Conservation (phyloP, 768 basidiomycete genomes). For the Kwoniella sp. region DNA sequence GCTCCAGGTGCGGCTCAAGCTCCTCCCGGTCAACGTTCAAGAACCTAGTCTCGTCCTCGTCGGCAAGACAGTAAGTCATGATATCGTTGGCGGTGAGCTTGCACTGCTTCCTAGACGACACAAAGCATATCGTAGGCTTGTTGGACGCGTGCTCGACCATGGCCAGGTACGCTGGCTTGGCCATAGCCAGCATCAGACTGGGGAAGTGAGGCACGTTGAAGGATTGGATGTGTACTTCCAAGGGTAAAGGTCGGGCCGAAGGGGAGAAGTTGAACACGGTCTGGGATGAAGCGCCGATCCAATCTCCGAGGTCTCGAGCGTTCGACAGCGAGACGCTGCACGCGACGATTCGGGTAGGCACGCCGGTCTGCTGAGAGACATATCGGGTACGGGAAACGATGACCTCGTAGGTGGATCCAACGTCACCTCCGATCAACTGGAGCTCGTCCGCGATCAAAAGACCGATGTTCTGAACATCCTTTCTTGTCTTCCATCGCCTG, state of each 20-base stretch:
- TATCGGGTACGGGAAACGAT: slow-evolving; percentile 95
- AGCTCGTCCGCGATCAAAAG: slow-evolving; percentile 92
- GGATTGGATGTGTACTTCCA: slow-evolving; percentile 95
- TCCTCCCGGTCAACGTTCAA: slow-evolving; percentile 79
- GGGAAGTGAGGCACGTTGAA: slow-evolving; percentile 98
- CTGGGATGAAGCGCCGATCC: slow-evolving; percentile 91
- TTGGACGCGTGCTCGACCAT: slow-evolving; percentile 78
- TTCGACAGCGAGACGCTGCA: slow-evolving; percentile 94
- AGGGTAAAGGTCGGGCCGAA: slow-evolving; percentile 90
- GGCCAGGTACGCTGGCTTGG: slow-evolving; percentile 92
- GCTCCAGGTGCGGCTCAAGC: slow-evolving; percentile 81
- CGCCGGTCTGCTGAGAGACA: slow-evolving; percentile 86
- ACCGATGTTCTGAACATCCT: slow-evolving; percentile 90
- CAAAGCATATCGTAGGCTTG: slow-evolving; percentile 87
- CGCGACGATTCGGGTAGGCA: slow-evolving; percentile 88
- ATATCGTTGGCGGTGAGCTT: slow-evolving; percentile 90
- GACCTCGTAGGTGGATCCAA: slow-evolving; percentile 94
- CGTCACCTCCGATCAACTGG: slow-evolving; percentile 88
- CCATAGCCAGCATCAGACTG: slow-evolving; percentile 97
- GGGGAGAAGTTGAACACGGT: slow-evolving; percentile 98
- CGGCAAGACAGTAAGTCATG: slow-evolving; percentile 78
- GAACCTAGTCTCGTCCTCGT: slow-evolving; percentile 78
- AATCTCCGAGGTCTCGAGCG: slow-evolving; percentile 90
- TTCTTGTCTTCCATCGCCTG: slow-evolving; percentile 90
- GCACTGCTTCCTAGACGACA: slow-evolving; percentile 88